Evolutionary conservation across 495 filamentous ascomycete genomes (phyloP).

Genomic region (Xylaria venustula): DNA sequence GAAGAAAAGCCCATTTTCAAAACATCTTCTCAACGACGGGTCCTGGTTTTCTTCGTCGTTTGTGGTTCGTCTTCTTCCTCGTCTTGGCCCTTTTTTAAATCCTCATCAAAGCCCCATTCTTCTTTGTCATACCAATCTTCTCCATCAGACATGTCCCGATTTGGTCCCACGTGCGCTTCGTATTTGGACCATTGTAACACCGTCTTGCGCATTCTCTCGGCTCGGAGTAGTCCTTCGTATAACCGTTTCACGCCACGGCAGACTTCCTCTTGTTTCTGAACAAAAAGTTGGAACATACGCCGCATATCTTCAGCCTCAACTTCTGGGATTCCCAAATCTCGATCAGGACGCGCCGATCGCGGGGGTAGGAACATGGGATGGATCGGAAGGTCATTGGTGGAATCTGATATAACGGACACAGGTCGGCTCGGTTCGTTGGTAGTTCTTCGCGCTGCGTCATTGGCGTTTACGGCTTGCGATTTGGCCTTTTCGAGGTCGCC

Average conservation of each 20-base stretch:
- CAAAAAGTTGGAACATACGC: conserved; percentile 75
- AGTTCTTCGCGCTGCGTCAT: conserved; percentile 8
- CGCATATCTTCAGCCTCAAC: conserved; percentile 87
- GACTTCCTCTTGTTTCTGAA: conserved; percentile 95
- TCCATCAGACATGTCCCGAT: conserved; percentile 73
- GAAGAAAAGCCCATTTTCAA: no score
- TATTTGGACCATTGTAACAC: conserved; percentile 85
- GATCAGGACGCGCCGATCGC: conserved; percentile 64
- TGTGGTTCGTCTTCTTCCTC: conserved; percentile 82
- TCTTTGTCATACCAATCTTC: conserved; percentile 96
- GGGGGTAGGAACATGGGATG: conserved; percentile 87
- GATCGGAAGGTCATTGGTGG: conserved; percentile 55
- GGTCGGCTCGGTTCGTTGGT: conserved; percentile 28
- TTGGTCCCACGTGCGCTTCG: conserved; percentile 79
- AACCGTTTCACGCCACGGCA: conserved; percentile 76
- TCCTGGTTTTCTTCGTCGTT: conserved; percentile 73
- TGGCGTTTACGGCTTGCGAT: conserved; percentile 29
- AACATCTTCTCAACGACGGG: conserved; percentile 44
- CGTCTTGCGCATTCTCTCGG: conserved; percentile 72
- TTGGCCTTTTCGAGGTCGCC: conserved; percentile 61
- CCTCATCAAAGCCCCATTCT: conserved; percentile 80
- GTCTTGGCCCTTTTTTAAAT: conserved; percentile 86
- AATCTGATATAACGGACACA: conserved; percentile 46
- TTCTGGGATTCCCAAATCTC: conserved; percentile 75
- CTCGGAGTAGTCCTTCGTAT: conserved; percentile 70